These are phyloP conservation scores for Eurotiales sp. DNA, from an alignment of 2,329 filamentous ascomycete genomes.

Conservation along the genomic window DNA sequence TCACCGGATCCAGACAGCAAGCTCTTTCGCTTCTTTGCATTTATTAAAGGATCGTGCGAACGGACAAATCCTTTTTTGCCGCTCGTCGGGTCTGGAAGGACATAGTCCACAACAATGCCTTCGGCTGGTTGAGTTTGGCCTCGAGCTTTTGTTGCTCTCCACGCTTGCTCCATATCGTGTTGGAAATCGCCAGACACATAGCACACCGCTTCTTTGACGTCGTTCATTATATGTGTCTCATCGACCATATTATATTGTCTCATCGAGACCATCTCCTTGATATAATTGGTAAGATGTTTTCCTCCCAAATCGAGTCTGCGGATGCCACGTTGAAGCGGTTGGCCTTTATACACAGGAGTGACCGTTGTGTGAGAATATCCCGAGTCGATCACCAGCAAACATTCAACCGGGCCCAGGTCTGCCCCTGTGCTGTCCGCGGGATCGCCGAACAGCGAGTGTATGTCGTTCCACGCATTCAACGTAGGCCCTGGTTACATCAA, in stretches of 20 bases:
- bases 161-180: constrained; percentile 72
- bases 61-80: constrained; percentile 65
- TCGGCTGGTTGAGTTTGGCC: constrained; percentile 23
- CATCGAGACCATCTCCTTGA: constrained; percentile 83
- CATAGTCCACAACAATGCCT: constrained; percentile 77
- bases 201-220: constrained; percentile 88
- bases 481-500: constrained; percentile 54
- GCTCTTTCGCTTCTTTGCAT: constrained; percentile 50
- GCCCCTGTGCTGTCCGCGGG: constrained; percentile 44
- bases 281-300: constrained; percentile 87
- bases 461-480: constrained; percentile 78
- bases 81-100: constrained; percentile 74
- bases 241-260: constrained; percentile 95
- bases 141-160: constrained; percentile 66
- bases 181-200: constrained; percentile 77
- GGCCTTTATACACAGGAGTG: constrained; percentile 77
- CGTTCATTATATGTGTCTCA: constrained; percentile 88
- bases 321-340: constrained; percentile 74
- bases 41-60: constrained; percentile 68
- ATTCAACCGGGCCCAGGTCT: constrained; percentile 61
- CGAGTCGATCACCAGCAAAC: constrained; percentile 82
- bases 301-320: constrained; percentile 86
- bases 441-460: constrained; percentile 65
- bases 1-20: constrained; percentile 45
- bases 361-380: constrained; percentile 92